Conservation (phyloP, 192 early-diverging fungal species). For the Funneliformis mosseae region DNA sequence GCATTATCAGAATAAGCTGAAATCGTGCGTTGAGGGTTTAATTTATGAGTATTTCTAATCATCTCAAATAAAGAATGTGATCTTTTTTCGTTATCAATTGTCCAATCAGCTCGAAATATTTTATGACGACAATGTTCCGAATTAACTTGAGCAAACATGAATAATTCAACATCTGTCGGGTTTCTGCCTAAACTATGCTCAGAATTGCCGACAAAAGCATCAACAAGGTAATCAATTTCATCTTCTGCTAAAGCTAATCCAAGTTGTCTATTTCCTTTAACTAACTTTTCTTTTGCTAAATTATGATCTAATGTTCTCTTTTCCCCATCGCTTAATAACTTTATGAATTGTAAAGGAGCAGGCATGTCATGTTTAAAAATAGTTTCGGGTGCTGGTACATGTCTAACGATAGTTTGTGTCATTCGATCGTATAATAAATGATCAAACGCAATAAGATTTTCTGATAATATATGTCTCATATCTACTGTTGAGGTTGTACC, state of each 20-base stretch:
- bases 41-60: slow-evolving; percentile 93
- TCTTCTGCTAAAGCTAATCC: slow-evolving; percentile 95
- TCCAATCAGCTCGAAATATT: slow-evolving; percentile 99
- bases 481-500: slow-evolving; percentile 41
- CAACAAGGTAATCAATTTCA: slow-evolving; percentile 94
- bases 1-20: slow-evolving; percentile 99
- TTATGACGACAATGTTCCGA: slow-evolving; percentile 99
- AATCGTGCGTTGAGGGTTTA: slow-evolving; percentile 78
- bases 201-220: slow-evolving; percentile 70
- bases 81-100: slow-evolving; percentile 83
- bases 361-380: slow-evolving; percentile 76
- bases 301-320: slow-evolving; percentile 37
- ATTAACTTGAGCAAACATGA: slow-evolving; percentile 99
- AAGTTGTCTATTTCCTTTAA: slow-evolving; percentile 81
- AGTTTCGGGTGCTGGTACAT: slow-evolving; percentile 62
- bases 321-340: slow-evolving; percentile 41
- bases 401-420: slow-evolving; percentile 80
- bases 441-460: slow-evolving; percentile 54
- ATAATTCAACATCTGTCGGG: slow-evolving; percentile 98
- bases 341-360: slow-evolving; percentile 59
- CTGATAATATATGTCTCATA: slow-evolving; percentile 19
- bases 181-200: slow-evolving; percentile 66
- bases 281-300: slow-evolving; percentile 65
- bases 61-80: slow-evolving; percentile 90
- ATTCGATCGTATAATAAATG: slow-evolving; percentile 86